Evolutionary conservation across 2,329 filamentous ascomycete species (phyloP).

Genomic region (Neopestalotiopsis sp.): DNA sequence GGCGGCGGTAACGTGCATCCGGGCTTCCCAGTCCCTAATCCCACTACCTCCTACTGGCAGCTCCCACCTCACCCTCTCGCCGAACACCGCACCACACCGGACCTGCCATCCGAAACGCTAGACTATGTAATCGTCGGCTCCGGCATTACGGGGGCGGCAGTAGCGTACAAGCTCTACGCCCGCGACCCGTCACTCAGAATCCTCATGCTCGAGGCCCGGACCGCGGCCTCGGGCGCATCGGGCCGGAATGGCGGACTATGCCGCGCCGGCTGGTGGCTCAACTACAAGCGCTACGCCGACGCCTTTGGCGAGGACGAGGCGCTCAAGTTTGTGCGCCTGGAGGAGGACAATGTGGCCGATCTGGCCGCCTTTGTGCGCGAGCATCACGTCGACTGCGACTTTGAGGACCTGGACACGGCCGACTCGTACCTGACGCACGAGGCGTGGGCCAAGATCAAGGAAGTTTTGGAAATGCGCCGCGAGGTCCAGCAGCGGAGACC

Average conservation of each 20-base stretch:
- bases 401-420: slow-evolving; percentile 26
- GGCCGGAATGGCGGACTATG: slow-evolving; percentile 44
- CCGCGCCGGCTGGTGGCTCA: slow-evolving; percentile 33
- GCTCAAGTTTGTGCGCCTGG: slow-evolving; percentile 27
- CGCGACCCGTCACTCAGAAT: slow-evolving; percentile 27
- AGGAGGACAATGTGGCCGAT: slow-evolving; percentile 28
- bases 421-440: slow-evolving; percentile 26
- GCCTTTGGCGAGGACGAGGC: slow-evolving; percentile 31
- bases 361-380: slow-evolving; percentile 25
- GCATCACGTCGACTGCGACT: slow-evolving; percentile 27
- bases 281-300: slow-evolving; percentile 23
- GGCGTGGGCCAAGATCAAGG: slow-evolving; percentile 14
- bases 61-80: slow-evolving; percentile 34
- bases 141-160: slow-evolving; percentile 16
- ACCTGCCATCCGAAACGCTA: slow-evolving; percentile 21
- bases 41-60: slow-evolving; percentile 40
- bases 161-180: slow-evolving; percentile 23
- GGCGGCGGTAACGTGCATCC: slow-evolving; percentile 20
- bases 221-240: slow-evolving; percentile 39
- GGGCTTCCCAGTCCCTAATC: slow-evolving; percentile 34
- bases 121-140: slow-evolving; percentile 19
- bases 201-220: slow-evolving; percentile 40
- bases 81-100: slow-evolving; percentile 30
- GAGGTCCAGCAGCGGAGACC: slow-evolving; percentile 15
- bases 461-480: neutral